Percentiles rank a stretch among this genome's conserved stretches.
Conservation (phyloP, 73 alveolate genomes). For the Paramecium bursaria region DNA sequence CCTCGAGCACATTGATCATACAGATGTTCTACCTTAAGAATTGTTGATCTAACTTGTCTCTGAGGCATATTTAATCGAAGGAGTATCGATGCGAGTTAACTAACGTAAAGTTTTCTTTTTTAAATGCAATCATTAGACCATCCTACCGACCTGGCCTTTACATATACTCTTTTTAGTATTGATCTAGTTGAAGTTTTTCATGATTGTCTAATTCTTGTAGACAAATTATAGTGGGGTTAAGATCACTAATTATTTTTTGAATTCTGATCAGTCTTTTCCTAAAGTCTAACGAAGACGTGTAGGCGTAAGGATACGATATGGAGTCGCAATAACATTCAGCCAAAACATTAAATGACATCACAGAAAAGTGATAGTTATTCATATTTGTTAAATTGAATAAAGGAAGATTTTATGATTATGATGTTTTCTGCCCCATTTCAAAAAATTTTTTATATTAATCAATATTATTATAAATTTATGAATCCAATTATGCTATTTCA, state of each 20-base stretch:
- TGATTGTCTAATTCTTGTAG: slow-evolving; percentile 51
- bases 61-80: slow-evolving; percentile 2
- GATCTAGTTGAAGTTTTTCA: background rate
- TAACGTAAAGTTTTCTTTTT: slow-evolving; percentile 27
- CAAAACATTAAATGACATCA: slow-evolving; percentile 57
- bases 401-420: no score
- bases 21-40: slow-evolving; percentile 2
- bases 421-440: no score
- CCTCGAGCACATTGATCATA: background rate
- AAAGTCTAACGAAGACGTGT: background rate
- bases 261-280: slow-evolving; percentile 43
- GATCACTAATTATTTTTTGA: slow-evolving; percentile 9
- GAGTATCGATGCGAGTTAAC: background rate
- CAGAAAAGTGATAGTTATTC: no score
- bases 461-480: no score
- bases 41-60: background rate
- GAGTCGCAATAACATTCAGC: slow-evolving; percentile 63
- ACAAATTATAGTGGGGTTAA: slow-evolving; percentile 55
- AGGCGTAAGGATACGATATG: slow-evolving; percentile 23
- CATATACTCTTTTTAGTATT: slow-evolving; percentile 18
- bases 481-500: no score
- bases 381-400: no score
- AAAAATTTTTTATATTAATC: no score
- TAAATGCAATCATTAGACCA: slow-evolving; percentile 38
- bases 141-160: slow-evolving; percentile 51